Conservation (phyloP, 2,329 filamentous ascomycete genomes). For the Pseudogymnoascus sp. region DNA sequence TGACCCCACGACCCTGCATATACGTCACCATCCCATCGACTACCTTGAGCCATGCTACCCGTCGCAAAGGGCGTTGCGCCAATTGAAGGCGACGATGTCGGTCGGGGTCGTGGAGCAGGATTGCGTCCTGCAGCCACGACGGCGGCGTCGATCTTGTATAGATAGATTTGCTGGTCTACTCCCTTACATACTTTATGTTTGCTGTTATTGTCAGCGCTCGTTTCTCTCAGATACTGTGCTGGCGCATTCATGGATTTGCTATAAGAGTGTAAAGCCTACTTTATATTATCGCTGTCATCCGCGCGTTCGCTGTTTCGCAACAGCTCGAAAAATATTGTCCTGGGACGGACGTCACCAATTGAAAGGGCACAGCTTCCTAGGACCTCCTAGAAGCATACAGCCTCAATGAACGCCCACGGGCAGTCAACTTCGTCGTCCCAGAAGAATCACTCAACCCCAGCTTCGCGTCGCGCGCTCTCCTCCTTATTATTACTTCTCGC, state of each 20-base stretch:
- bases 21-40: conserved; percentile 5
- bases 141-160: conserved; percentile 3
- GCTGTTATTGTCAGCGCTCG: conserved; percentile 12
- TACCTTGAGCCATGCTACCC: not conserved
- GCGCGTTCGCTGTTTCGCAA: not conserved
- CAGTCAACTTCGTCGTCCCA: not conserved
- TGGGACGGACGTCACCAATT: conserved; percentile 3
- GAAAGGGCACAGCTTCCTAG: not conserved
- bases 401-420: not conserved
- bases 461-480: not conserved
- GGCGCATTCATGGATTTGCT: not conserved
- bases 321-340: not conserved
- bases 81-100: conserved; percentile 4
- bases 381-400: not conserved
- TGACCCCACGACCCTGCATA: conserved; percentile 7
- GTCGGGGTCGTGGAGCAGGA: not conserved
- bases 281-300: not conserved
- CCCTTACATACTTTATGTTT: conserved; percentile 6
- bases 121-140: not conserved
- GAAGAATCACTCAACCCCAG: not conserved
- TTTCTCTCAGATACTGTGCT: not conserved
- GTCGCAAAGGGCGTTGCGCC: not conserved
- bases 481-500: conserved; percentile 7
- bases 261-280: not conserved
- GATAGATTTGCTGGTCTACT: not conserved